phyloP scores from a whole-genome alignment of 495 filamentous ascomycete species.

The Venustampulla echinocandica region DNA sequence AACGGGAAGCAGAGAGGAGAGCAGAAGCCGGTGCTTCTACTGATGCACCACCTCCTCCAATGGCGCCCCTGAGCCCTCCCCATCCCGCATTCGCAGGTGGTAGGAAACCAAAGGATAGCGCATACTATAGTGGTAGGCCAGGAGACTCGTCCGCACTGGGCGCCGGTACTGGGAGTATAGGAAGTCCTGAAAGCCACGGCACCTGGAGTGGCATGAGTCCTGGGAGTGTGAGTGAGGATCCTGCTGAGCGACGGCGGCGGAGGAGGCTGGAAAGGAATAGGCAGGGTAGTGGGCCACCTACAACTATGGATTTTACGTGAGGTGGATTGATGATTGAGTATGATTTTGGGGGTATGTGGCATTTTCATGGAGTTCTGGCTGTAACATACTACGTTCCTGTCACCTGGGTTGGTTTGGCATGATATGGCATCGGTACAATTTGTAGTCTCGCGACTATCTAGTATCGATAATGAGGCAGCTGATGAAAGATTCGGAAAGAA shows the following conservation, averaged over 20 bases:
- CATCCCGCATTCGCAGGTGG: conserved; percentile 37
- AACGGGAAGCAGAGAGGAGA: conserved; percentile 33
- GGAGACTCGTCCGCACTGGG: conserved; percentile 20
- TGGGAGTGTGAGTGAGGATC: conserved; percentile 29
- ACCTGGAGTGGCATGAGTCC: conserved; percentile 28
- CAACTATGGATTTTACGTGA: conserved; percentile 37
- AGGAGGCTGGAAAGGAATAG: conserved; percentile 37
- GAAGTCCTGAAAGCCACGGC: conserved; percentile 30
- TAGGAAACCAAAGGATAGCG: conserved; percentile 41
- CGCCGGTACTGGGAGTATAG: conserved; percentile 27
- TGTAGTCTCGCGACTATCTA: not conserved
- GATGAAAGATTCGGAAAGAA: not conserved
- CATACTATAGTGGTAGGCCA: conserved; percentile 42
- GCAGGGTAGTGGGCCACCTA: conserved; percentile 8
- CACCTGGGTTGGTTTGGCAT: not conserved
- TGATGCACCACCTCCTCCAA: conserved; percentile 14
- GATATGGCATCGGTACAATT: not conserved
- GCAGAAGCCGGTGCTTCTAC: conserved; percentile 18
- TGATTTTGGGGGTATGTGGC: not conserved
- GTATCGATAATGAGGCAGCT: not conserved
- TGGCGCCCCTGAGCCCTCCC: conserved; percentile 34
- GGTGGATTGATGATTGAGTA: not conserved
- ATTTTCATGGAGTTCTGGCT: not conserved
- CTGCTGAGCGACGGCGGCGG: conserved; percentile 28
- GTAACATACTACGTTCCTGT: not conserved